These are phyloP conservation scores for Sarcomyxa edulis DNA, from an alignment of 768 basidiomycete species.

Conservation along the genomic window DNA sequence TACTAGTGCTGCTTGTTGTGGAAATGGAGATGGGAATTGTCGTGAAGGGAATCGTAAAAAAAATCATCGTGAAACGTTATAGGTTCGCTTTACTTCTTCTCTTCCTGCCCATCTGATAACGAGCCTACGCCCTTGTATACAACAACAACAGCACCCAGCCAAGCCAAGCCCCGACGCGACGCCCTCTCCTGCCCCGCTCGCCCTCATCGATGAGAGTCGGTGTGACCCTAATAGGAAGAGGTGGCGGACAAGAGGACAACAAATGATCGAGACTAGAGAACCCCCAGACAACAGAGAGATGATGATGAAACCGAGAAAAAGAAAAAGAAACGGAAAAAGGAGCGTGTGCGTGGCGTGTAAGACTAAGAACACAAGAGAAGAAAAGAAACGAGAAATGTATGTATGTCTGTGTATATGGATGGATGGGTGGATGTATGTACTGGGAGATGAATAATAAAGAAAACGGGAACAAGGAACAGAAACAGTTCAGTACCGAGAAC, in stretches of 20 bases:
- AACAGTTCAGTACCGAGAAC: too few species aligned
- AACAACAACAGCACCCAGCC: slow-evolving; percentile 11
- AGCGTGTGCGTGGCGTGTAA: slow-evolving; percentile 12
- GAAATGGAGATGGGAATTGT: too few species aligned
- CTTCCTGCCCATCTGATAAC: too few species aligned
- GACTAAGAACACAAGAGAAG: slow-evolving; percentile 3
- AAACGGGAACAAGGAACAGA: too few species aligned
- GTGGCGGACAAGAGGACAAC: slow-evolving; percentile 70
- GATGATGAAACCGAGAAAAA: slow-evolving; percentile 11
- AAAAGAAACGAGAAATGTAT: slow-evolving; percentile 9
- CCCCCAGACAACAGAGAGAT: too few species aligned
- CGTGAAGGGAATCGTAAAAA: slow-evolving; percentile 6
- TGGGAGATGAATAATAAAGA: neutral
- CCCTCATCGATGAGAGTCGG: slow-evolving; percentile 46
- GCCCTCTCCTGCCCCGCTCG: slow-evolving; percentile 70
- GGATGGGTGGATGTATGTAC: too few species aligned
- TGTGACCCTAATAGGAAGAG: slow-evolving; percentile 28
- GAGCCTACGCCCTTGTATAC: slow-evolving; percentile 8
- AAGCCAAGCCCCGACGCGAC: slow-evolving; percentile 35
- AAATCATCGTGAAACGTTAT: neutral
- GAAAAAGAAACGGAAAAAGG: too few species aligned
- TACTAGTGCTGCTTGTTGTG: too few species aligned
- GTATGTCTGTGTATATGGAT: slow-evolving; percentile 6
- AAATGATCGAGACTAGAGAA: slow-evolving; percentile 27
- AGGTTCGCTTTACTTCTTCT: neutral